Base-by-base conservation (phyloP, 352 stramenopile species). In the Pythium aphanidermatum region DNA sequence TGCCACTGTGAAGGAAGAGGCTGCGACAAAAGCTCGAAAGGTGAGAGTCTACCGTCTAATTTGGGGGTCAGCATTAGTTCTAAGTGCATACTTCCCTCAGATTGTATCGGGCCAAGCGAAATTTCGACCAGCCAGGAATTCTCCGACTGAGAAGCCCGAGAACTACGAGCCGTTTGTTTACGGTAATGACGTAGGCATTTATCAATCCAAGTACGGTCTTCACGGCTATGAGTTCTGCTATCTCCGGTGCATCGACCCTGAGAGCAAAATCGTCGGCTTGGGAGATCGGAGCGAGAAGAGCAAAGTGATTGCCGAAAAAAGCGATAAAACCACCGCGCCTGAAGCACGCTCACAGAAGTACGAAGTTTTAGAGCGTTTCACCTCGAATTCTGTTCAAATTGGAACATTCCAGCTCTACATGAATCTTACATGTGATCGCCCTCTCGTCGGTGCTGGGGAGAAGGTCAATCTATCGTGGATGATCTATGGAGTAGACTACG, bases 361-460 rank as follows among this genome's bases (percentile, higher is more conserved):
- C 46, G 69, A 77, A 25, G 63, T 77, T 23, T 39, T 83, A 30
- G 58, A 68, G 10, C 63, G 61, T 2, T 83, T 77, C 36, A 48
- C 39, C 6, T 83, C 71, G 13, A 83, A 83, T 37, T 21, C 35
- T 12, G 63, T 83, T 35, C 58, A 68, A 39, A 78, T 83, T 26
- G 71, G 71, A 19, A 83, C 68, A 5, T 83, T 81, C 57, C 67
- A 79, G 36, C 50, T 81, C 31, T 83, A 79, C 45, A 83, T 83
- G 70, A 77, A 60, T 16, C 51, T 83, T 17, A 79, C 68, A 13
- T 76, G 68, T 42, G 71, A 81, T 24, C 42, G 58, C 9, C 60
- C 64, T 5, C 53, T 79, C 4, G 46, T 83, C 8, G 68, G 71
- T 0, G 52, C 71, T 7, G 67, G 66, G 27, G 50, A 77, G 30